phyloP scores from a whole-genome alignment of 345 rosid genomes.

The Ceriops zippeliana region DNA sequence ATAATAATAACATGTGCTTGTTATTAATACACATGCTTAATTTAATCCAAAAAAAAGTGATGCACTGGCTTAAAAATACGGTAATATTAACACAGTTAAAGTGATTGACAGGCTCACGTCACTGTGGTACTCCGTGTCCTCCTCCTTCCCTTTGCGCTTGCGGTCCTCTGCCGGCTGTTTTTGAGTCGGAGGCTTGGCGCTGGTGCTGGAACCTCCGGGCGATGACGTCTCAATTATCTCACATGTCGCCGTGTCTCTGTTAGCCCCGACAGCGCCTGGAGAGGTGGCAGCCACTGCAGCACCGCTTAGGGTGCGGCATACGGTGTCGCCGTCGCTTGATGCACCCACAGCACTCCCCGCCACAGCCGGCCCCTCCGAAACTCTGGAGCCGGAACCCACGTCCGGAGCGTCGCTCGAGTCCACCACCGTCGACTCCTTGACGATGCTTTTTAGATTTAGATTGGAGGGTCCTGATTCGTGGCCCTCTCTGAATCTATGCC shows the following conservation, averaged over 20 bases:
- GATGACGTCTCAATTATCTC: slow-evolving; percentile 53
- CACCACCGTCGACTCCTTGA: slow-evolving; percentile 56
- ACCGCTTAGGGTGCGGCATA: slow-evolving; percentile 25
- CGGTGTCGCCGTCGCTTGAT: slow-evolving; percentile 29
- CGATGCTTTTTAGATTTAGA: slow-evolving; percentile 35
- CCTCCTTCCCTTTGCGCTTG: slow-evolving; percentile 69
- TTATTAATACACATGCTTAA: slow-evolving; percentile 1
- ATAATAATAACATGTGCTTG: background rate
- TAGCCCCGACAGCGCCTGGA: slow-evolving; percentile 20
- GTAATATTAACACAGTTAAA: background rate
- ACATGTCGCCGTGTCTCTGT: slow-evolving; percentile 21
- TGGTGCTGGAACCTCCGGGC: slow-evolving; percentile 49
- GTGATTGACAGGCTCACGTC: slow-evolving; percentile 48
- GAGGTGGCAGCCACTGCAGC: slow-evolving; percentile 24
- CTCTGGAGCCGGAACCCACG: slow-evolving; percentile 30
- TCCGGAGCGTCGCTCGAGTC: slow-evolving; percentile 56
- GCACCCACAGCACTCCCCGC: slow-evolving; percentile 21
- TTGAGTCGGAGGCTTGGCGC: slow-evolving; percentile 42
- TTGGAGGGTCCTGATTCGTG: slow-evolving; percentile 43
- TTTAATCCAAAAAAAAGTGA: too few relatives aligned
- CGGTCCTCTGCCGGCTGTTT: slow-evolving; percentile 44
- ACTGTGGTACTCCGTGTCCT: slow-evolving; percentile 49
- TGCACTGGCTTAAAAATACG: slow-evolving; percentile 3
- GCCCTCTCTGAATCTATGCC: slow-evolving; percentile 32
- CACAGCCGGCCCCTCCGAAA: slow-evolving; percentile 32